Evolutionary conservation across 768 basidiomycete species (phyloP).

Genomic region (Calocybe indica): DNA sequence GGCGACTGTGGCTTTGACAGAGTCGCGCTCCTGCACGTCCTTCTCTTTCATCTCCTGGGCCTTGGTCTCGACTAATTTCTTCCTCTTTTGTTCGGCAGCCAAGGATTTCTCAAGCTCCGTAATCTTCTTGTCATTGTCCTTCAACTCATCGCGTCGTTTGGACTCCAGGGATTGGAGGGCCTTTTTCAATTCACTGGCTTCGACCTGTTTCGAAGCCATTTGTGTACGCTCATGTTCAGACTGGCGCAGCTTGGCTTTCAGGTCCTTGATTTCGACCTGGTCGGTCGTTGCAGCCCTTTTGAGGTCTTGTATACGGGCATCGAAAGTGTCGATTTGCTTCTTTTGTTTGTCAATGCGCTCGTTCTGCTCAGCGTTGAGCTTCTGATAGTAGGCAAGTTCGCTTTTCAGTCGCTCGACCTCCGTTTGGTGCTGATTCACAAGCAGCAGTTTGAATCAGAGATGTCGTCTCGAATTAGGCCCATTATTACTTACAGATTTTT

Average conservation of each 20-base stretch:
- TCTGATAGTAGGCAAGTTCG: slow-evolving; percentile 47
- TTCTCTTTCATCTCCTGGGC: slow-evolving; percentile 36
- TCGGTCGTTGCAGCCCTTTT: slow-evolving; percentile 43
- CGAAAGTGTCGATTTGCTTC: slow-evolving; percentile 53
- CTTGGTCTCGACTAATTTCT: slow-evolving; percentile 39
- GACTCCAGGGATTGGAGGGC: slow-evolving; percentile 42
- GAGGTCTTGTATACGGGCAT: slow-evolving; percentile 55
- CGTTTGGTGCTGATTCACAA: slow-evolving; percentile 43
- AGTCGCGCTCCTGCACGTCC: slow-evolving; percentile 32
- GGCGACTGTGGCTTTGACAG: slow-evolving; percentile 24
- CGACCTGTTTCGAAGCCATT: slow-evolving; percentile 44
- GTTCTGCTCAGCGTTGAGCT: slow-evolving; percentile 38
- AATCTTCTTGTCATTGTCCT: slow-evolving; percentile 47
- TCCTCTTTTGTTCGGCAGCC: slow-evolving; percentile 42
- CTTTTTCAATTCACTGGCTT: slow-evolving; percentile 45
- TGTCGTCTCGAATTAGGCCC: not conserved
- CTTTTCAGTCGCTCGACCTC: slow-evolving; percentile 55
- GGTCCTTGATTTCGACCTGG: slow-evolving; percentile 58
- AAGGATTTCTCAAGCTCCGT: slow-evolving; percentile 50
- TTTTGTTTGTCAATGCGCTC: slow-evolving; percentile 57
- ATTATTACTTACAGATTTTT: slow-evolving; percentile 47
- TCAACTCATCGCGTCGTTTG: slow-evolving; percentile 47
- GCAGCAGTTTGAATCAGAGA: not conserved
- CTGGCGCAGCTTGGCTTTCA: slow-evolving; percentile 50
- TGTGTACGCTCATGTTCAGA: slow-evolving; percentile 55